Base-by-base conservation (phyloP, 257 asterid species). In the Solanum piurae region DNA sequence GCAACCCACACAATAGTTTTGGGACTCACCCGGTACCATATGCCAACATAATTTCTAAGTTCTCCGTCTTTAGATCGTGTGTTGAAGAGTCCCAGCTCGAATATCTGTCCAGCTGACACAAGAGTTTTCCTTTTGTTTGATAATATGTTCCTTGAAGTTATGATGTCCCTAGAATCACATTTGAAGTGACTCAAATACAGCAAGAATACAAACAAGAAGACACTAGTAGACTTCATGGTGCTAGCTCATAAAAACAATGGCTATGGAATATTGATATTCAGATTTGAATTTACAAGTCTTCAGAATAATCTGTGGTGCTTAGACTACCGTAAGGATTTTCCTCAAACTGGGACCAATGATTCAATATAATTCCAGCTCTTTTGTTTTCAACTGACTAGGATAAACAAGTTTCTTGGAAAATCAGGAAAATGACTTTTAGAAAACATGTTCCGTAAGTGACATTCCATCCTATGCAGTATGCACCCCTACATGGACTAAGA, bases 1-100 rank as follows among this genome's bases (percentile, higher is more conserved):
- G 94, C 92, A 87, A 90, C 92, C 94, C 93, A 92, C 69, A 90
- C 93, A 12, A 86, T 7, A 55, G 88, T 89, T 31, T 42, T 23
- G 23, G 89, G 90, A 18, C 2, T 0, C 84, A 6, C 5, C 11
- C 25, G 12, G 84, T 83, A 36, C 94, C 92, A 92, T 87, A 92
- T 77, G 42, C 93, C 94, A 9, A 90, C 89, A 60, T 87, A 92
- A 27, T 20, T n/a, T 23, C 68, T 73, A 2, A 27, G 0, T 25
- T 85, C 84, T 37, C 58, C 84, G 10, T 87, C 73, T 1, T 34
- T 40, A 18, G 80, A 73, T 34, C 29, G 6, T 20, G 29, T 34
- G 74, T 74, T 46, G 16, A 89, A 92, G 33, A 90, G 88, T 74
- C 93, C 93, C 7, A 92, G 90, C 23, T 90, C 90, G 74, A 90